Evolutionary conservation across 495 filamentous ascomycete genomes (phyloP).

Genomic region (Daldinia caldariorum): DNA sequence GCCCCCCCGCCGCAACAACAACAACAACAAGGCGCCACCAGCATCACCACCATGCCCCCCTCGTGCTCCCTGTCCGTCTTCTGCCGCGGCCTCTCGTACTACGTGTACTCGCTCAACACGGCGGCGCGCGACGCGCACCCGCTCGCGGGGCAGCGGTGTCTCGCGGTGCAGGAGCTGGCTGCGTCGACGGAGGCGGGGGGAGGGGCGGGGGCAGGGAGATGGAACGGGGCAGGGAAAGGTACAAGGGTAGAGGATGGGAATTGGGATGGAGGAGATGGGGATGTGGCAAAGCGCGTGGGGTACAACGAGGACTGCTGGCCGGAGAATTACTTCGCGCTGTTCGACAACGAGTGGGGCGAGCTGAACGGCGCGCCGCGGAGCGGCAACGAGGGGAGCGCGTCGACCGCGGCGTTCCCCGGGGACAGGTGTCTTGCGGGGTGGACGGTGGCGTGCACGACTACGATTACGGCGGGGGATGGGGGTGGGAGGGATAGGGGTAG

Average conservation of each 20-base stretch:
- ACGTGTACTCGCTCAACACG: conserved; percentile 10
- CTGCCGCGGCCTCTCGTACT: conserved; percentile 25
- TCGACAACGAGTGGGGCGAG: conserved; percentile 32
- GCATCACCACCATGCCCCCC: not conserved
- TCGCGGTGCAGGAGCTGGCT: conserved; percentile 16
- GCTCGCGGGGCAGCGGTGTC: conserved; percentile 23
- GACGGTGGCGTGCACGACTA: conserved; percentile 35
- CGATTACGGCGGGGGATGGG: conserved; percentile 20
- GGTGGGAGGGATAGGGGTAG: not conserved
- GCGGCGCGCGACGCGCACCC: conserved; percentile 19
- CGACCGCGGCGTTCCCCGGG: conserved; percentile 28
- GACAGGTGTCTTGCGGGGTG: conserved; percentile 28
- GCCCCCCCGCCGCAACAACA: conserved; percentile 14
- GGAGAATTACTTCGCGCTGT: conserved; percentile 35
- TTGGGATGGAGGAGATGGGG: no score
- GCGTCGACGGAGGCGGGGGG: no score
- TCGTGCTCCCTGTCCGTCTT: conserved; percentile 30
- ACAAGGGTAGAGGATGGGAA: no score
- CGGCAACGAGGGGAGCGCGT: conserved; percentile 8
- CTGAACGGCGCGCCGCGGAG: conserved; percentile 10
- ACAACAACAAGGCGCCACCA: no score
- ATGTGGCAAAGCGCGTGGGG: conserved; percentile 3
- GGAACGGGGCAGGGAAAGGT: no score
- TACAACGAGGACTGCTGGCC: conserved; percentile 27
- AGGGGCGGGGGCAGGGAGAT: no score